These are phyloP conservation scores for Galeopsis tetrahit DNA, from an alignment of 257 asterid species.

Conservation along the genomic window DNA sequence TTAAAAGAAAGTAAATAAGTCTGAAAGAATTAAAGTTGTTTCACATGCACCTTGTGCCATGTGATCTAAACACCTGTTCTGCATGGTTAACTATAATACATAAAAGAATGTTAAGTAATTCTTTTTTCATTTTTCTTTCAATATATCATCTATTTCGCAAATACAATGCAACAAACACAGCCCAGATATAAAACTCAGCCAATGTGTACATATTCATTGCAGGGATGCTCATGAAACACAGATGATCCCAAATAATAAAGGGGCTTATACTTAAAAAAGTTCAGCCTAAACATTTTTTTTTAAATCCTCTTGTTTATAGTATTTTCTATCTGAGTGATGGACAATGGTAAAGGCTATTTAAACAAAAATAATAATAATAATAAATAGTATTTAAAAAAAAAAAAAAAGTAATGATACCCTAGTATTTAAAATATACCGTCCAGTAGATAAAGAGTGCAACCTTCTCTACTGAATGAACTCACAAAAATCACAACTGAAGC, in stretches of 20 bases:
- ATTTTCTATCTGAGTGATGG: neutral
- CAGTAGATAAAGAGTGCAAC: neutral
- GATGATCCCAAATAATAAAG: neutral
- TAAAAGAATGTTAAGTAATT: neutral
- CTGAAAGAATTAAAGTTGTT: neutral
- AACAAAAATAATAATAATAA: neutral
- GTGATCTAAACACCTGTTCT: neutral
- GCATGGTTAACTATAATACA: slow-evolving; percentile 11
- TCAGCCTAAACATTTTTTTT: neutral
- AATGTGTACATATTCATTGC: neutral
- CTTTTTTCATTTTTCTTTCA: slow-evolving; percentile 4
- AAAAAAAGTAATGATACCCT: slow-evolving; percentile 1
- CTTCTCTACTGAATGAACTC: neutral
- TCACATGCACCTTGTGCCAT: neutral
- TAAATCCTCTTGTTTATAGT: neutral
- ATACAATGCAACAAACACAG: neutral
- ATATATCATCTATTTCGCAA: neutral
- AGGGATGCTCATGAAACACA: neutral
- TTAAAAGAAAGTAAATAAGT: neutral
- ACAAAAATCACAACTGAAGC: neutral
- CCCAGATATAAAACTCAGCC: neutral
- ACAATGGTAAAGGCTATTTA: neutral
- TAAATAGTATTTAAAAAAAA: neutral
- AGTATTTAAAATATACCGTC: neutral
- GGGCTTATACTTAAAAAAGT: neutral